Evolutionary conservation across 108 stramenopile genomes (phyloP), one percentile per base, ranked within the genome.

Genomic region (Schizochytrium sp.): DNA sequence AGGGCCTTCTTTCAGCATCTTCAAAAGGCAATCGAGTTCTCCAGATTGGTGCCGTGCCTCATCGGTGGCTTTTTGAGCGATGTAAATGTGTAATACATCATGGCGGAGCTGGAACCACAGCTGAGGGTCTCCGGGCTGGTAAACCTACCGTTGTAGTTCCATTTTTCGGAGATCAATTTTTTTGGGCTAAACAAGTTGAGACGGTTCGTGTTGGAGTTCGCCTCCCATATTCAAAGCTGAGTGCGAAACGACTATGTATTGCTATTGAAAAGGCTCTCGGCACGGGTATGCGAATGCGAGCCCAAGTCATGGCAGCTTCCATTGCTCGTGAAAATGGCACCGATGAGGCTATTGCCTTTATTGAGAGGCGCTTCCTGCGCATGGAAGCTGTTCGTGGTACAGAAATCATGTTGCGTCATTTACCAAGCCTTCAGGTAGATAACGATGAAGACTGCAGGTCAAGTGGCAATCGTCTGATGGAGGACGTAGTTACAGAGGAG

Each of bases 101-200:
- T 91, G 96, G 96, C 42, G 96, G 96, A 44, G 96, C 96, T 7
- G 96, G 96, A 47, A 96, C 96, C 46, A 94, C 95, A 2, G 95
- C 95, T 4, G 95, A 94, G 3, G 95, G 95, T 10, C 88, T 96
- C n/a, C 91, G 95, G 12, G 92, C 93, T 87, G 94, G 94, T 12
- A 89, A 94, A n/a, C 95, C 96, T 5, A 95, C 95, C 15, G 89
- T 96, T 41, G 91, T 96, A 17, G 95, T 95, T 88, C 96, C 96
- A 4, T 95, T 96, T n/a, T 58, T 90, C n/a, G 76, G 76, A 10
- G 76, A 83, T 53, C 76, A 83, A 2, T 83, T 83, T 53, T 83
- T 83, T 83, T 83, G 76, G 76, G 76, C 50, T 5, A 47, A 53
- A 17, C 76, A 83, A 56, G 28, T 83, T 13, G 53, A 83, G 5